These are phyloP conservation scores for Aspergillus sp. DNA, from an alignment of 2,329 filamentous ascomycete genomes.

Conservation along the genomic window DNA sequence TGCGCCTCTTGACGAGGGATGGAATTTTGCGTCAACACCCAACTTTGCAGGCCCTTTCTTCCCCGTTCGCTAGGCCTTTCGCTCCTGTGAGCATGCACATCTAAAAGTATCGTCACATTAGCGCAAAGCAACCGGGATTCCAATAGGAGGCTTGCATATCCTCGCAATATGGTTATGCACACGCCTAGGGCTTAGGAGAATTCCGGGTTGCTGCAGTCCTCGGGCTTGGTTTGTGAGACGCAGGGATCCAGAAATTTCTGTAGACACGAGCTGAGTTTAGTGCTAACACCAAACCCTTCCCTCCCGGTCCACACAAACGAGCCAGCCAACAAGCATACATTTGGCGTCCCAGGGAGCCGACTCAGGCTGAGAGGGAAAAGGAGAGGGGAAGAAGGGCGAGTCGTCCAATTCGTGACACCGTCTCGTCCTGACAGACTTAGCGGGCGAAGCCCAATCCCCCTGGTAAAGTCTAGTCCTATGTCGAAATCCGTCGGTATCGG, in stretches of 20 bases:
- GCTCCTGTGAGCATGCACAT: not conserved
- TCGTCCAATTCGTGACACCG: not conserved
- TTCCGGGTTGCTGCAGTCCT: not conserved
- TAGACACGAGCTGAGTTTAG: slow-evolving; percentile 4
- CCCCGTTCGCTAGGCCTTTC: not conserved
- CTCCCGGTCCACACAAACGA: not conserved
- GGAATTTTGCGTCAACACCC: not conserved
- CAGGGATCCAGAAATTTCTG: not conserved
- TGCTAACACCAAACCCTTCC: not conserved
- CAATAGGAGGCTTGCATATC: not conserved
- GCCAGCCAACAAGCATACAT: not conserved
- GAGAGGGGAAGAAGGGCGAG: not conserved
- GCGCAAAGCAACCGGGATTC: not conserved
- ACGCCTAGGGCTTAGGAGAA: not conserved
- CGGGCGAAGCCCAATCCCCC: not conserved
- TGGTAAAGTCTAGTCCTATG: slow-evolving; percentile 6
- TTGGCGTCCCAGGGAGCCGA: not conserved
- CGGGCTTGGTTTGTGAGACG: not conserved
- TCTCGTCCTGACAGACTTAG: not conserved
- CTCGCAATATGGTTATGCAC: not conserved
- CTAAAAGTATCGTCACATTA: not conserved
- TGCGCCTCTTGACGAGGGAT: not conserved
- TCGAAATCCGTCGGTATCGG: slow-evolving; percentile 16
- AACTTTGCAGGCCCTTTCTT: not conserved
- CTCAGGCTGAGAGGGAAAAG: not conserved